phyloP scores from a whole-genome alignment of 2,329 filamentous ascomycete species.

The Ascomycota sp. region DNA sequence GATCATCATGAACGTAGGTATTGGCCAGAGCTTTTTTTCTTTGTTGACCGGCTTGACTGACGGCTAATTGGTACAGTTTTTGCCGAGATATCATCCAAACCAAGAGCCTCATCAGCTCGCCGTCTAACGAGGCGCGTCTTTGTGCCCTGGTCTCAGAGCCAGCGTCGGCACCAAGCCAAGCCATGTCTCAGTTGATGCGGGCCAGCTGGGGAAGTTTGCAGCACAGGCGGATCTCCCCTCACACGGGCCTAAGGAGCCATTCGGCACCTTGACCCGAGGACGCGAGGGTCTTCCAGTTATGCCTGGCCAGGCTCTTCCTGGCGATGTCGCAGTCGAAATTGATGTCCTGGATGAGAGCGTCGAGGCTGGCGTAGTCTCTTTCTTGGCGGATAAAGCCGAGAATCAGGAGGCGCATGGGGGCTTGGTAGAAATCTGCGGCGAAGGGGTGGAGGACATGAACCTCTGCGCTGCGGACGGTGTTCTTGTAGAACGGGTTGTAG shows the following conservation, averaged over 20 bases:
- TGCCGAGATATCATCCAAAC: slow-evolving; percentile 38
- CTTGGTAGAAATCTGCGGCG: slow-evolving; percentile 64
- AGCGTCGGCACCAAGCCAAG: too few relatives aligned
- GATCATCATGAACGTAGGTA: slow-evolving; percentile 90
- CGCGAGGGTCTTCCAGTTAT: slow-evolving; percentile 32
- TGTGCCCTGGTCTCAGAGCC: too few relatives aligned
- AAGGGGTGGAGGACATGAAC: slow-evolving; percentile 75
- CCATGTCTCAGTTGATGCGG: too few relatives aligned
- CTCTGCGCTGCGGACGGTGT: slow-evolving; percentile 68
- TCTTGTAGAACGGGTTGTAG: slow-evolving; percentile 96
- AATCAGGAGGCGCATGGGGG: slow-evolving; percentile 58
- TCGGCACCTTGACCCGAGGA: slow-evolving; percentile 9
- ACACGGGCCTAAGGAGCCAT: slow-evolving; percentile 17
- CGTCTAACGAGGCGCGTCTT: too few relatives aligned
- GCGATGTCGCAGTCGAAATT: slow-evolving; percentile 73
- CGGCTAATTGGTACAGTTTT: slow-evolving; percentile 22
- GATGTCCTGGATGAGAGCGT: slow-evolving; percentile 77
- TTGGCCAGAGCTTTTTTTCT: neutral
- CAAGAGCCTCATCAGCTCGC: slow-evolving; percentile 35
- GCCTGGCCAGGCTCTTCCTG: slow-evolving; percentile 45
- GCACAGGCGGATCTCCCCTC: neutral
- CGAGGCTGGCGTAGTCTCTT: slow-evolving; percentile 66
- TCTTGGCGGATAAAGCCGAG: slow-evolving; percentile 80
- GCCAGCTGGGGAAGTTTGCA: too few relatives aligned
- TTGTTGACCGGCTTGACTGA: slow-evolving; percentile 4